Evolutionary conservation across 2,329 filamentous ascomycete genomes (phyloP), one percentile per base, ranked within the genome.

Genomic region (Cadophora sp.): DNA sequence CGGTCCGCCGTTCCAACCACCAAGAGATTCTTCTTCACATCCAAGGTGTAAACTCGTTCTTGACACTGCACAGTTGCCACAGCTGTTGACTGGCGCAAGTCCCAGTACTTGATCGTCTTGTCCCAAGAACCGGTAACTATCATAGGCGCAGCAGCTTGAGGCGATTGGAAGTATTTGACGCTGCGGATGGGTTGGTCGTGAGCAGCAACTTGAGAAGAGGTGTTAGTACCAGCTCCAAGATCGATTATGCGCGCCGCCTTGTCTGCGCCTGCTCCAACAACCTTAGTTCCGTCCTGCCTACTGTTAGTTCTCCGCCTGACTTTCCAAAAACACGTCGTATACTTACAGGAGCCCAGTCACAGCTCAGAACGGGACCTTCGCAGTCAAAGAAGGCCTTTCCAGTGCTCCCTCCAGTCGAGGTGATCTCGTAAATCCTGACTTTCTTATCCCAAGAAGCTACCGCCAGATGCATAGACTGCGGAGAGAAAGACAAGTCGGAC

Each of bases 381-480:
- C 97, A 93, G 74, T 97, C 92, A 77, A 96, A 97, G 68, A 91
- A 83, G 71, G 93, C 93, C 77, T 94, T 95, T 61, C 93, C 94
- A 78, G 93, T 89, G 77, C 92, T 95, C 78, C 92, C 87, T 53
- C 94, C 93, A 73, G 89, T 89, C 66, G 81, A 82, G 72, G 91
- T 89, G 78, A 98, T 93, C 80, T 98, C 93, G 82, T 98, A 99
- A 78, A 99, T 95, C 77, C 94, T 91, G 71, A 98, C 93, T 80
- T 97, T 97, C 84, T 97, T 97, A 82, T 99, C 96, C 96, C 96
- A 99, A 75, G 93, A 97, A 59, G 93, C 85, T 43, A 97, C 92
- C 27, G 95, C 94, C 22, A 99, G 85, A 78, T 97, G 92, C 76
- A 98, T 93, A 73, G 82, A 86, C 64, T 85, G 85, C 1, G 91